Conservation (phyloP, 2,329 filamentous ascomycete genomes). For the Beauveria sp. region DNA sequence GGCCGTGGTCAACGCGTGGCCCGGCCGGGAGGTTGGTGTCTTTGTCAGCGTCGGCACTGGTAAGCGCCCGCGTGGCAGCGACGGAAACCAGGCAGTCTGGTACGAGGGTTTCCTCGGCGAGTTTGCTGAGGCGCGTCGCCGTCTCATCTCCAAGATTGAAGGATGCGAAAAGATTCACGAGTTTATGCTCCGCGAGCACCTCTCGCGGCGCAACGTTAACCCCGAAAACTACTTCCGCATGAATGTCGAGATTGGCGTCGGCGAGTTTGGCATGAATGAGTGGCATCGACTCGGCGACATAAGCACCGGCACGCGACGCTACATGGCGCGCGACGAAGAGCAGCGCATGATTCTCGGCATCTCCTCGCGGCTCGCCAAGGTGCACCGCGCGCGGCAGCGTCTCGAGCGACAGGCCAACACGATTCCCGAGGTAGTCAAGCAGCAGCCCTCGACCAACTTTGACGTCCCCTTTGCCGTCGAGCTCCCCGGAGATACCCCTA, state of each 20-base stretch:
- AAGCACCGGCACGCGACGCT: constrained; percentile 81
- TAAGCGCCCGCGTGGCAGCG: constrained; percentile 59
- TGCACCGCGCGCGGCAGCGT: constrained; percentile 66
- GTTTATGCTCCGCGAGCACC: constrained; percentile 71
- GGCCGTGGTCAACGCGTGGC: constrained; percentile 88
- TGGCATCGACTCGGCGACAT: constrained; percentile 94
- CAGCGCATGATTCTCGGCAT: constrained; percentile 71
- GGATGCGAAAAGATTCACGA: constrained; percentile 88
- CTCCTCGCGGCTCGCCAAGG: constrained; percentile 74
- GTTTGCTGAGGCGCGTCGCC: constrained; percentile 81
- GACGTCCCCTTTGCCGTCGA: constrained; percentile 44
- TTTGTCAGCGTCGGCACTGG: constrained; percentile 95
- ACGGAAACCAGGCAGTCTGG: constrained; percentile 71
- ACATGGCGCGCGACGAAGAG: constrained; percentile 65
- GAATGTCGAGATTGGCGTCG: constrained; percentile 94
- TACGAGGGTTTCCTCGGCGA: constrained; percentile 91
- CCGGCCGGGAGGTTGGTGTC: constrained; percentile 82
- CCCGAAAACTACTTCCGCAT: constrained; percentile 88
- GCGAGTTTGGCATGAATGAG: constrained; percentile 98
- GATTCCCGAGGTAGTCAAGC: constrained; percentile 37
- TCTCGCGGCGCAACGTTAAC: constrained; percentile 71
- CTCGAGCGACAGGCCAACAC: constrained; percentile 43
- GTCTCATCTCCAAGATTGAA: constrained; percentile 86
- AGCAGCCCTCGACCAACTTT: constrained; percentile 32
- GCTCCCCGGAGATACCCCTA: constrained; percentile 48